Evolutionary conservation across 768 basidiomycete genomes (phyloP).

Genomic region (Psilocybe azurescens): DNA sequence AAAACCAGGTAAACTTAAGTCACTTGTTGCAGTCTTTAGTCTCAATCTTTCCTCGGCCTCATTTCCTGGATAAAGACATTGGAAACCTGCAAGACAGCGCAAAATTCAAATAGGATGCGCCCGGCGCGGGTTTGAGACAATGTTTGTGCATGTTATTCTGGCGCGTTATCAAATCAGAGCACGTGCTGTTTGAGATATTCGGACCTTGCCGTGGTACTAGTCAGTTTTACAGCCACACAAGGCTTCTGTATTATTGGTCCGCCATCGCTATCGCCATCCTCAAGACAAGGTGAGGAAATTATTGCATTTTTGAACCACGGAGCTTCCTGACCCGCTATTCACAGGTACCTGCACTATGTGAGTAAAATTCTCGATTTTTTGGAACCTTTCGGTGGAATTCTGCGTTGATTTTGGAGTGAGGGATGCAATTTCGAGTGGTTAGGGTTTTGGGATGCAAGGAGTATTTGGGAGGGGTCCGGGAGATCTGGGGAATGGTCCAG

Average conservation of each 20-base stretch:
- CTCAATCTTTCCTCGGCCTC: no score
- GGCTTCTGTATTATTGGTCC: slow-evolving; percentile 30
- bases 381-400: slow-evolving; percentile 6
- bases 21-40: no score
- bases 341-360: slow-evolving; percentile 34
- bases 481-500: neutral
- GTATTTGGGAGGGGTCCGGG: neutral
- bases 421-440: neutral
- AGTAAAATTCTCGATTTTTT: slow-evolving; percentile 29
- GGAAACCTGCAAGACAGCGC: no score
- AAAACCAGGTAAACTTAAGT: no score
- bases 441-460: slow-evolving; percentile 1
- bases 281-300: slow-evolving; percentile 62
- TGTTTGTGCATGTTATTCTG: neutral
- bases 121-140: no score
- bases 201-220: slow-evolving; percentile 39
- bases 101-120: no score
- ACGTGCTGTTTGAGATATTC: slow-evolving; percentile 7
- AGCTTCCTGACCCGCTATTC: slow-evolving; percentile 14
- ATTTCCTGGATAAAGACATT: no score
- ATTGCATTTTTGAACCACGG: slow-evolving; percentile 4
- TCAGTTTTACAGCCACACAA: slow-evolving; percentile 46
- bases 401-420: slow-evolving; percentile 5
- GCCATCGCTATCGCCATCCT: slow-evolving; percentile 52
- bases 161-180: neutral